These are phyloP conservation scores for Choiromyces venosus DNA, from an alignment of 495 filamentous ascomycete genomes.

Conservation along the genomic window DNA sequence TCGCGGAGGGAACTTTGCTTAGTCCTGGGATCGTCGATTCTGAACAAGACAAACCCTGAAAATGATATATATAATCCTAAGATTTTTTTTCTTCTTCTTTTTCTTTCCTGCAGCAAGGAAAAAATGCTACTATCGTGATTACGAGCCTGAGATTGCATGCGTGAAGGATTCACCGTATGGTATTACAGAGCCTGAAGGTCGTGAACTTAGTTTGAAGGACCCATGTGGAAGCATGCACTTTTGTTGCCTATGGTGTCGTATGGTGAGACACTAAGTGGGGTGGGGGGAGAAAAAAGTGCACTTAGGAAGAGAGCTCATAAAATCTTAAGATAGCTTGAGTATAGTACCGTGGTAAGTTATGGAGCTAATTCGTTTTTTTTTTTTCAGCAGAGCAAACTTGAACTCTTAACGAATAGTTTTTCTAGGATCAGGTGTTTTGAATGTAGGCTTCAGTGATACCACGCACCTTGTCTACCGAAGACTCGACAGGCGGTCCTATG, in stretches of 20 bases:
- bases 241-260: neutral
- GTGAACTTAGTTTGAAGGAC: neutral
- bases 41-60: neutral
- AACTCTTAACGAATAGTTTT: neutral
- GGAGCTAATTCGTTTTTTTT: neutral
- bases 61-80: neutral
- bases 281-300: neutral
- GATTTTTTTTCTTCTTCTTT: neutral
- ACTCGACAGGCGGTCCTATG: neutral
- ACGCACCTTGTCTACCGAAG: neutral
- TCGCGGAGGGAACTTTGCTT: neutral
- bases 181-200: neutral
- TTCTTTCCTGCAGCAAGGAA: neutral
- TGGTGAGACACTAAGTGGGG: neutral
- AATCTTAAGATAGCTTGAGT: neutral
- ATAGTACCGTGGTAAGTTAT: too few relatives aligned
- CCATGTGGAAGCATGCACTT: neutral
- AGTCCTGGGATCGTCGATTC: neutral
- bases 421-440: neutral
- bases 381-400: neutral
- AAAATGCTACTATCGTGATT: neutral
- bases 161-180: neutral
- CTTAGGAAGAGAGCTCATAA: neutral
- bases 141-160: neutral
- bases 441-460: neutral